phyloP scores from a whole-genome alignment of 257 asterid genomes.

The Jacaranda mimosifolia region DNA sequence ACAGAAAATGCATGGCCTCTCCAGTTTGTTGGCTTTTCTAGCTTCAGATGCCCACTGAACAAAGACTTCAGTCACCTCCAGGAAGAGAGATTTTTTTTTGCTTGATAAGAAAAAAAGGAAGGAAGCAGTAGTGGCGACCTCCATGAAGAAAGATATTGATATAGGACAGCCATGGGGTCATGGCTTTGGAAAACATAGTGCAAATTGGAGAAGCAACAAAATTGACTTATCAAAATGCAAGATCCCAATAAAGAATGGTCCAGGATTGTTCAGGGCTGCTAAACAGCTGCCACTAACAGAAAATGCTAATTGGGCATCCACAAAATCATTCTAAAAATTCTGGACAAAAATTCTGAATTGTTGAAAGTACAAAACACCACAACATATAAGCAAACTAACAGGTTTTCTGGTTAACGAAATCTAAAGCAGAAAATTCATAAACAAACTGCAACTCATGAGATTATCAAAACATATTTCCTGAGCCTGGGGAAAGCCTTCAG shows the following conservation, averaged over 20 bases:
- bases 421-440: constrained; percentile 1
- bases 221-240: neutral
- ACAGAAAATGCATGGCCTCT: constrained; percentile 14
- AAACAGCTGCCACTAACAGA: neutral
- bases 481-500: neutral
- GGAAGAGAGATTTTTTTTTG: constrained; percentile 33
- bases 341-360: neutral
- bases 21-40: constrained; percentile 28
- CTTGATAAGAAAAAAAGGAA: too few species aligned
- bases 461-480: neutral
- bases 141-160: constrained; percentile 26
- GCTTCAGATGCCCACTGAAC: constrained; percentile 5
- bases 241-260: neutral
- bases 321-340: neutral
- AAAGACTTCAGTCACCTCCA: constrained; percentile 8
- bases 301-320: constrained; percentile 23
- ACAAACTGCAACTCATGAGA: neutral
- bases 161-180: neutral
- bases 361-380: neutral
- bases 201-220: neutral
- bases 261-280: neutral
- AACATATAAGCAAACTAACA: constrained; percentile 7
- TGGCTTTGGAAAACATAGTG: neutral
- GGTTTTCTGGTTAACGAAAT: constrained; percentile 5
- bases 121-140: too few species aligned